Base-by-base conservation (phyloP, 768 basidiomycete species). In the Phlebiopsis gigantea region DNA sequence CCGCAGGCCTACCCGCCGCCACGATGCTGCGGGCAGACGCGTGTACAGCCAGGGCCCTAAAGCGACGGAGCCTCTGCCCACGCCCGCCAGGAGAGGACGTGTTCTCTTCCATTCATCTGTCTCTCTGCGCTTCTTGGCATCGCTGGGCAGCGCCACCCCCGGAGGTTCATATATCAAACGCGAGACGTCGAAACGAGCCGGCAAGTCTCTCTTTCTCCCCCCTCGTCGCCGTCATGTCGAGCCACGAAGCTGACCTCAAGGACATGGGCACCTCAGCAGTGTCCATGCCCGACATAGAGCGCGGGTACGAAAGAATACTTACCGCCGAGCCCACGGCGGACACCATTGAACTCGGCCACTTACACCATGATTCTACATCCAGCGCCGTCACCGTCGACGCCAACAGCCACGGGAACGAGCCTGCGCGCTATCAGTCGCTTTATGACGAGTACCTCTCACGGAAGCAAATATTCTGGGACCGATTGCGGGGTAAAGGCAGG, bases 401-500 rank as follows among this genome's bases (percentile, higher is more conserved):
- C 17, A 30, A 39, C 8, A 17, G 17, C 17, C 34, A 39, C 17
- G 28, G 26, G 6, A 48, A 30, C 29, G 53, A 39, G 34, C 34
- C 7, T 5, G 12, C 47, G 10, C 46, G 39, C 47, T 19, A 50
- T 10, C 21, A 30, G n/a, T 39, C 34, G n/a, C 21, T 48, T 1
- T 45, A 46, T 17, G 46, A 57, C 6, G 29, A 26, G 19, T 47
- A 57, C 24, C 12, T 49, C 10, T 48, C 46, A 22, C 12, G 54
- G 21, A 34, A 46, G 53, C 39, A 52, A 22, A 30, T 54, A 21
- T 77, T 79, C 57, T 73, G 74, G 72, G 66, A 75, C 50, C 71
- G 78, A 28, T 81, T 82, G 57, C 70, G 69, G 44, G 66, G 69
- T 4, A 63, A 64, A 44, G 80, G 79, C 7, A 80, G 74, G 66